Evolutionary conservation across 768 basidiomycete species (phyloP).

Genomic region (Xerocomellus intermedius): DNA sequence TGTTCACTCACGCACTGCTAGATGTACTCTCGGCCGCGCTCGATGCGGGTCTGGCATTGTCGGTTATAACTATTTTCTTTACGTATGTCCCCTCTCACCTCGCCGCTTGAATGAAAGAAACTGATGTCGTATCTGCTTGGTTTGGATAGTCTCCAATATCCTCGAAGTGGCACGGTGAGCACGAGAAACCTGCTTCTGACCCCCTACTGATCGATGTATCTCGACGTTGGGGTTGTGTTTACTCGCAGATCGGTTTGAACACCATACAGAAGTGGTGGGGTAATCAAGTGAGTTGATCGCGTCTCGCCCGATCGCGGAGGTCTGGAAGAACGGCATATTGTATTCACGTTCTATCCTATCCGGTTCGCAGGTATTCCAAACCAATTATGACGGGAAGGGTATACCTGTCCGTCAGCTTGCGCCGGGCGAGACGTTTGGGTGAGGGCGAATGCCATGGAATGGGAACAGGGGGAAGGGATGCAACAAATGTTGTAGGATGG

Average conservation of each 20-base stretch:
- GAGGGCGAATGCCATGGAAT: background rate
- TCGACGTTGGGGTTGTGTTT: background rate
- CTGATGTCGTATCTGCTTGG: background rate
- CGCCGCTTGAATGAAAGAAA: background rate
- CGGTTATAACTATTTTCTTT: conserved; percentile 68
- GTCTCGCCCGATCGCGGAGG: too few relatives aligned
- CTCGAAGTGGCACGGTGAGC: conserved; percentile 23
- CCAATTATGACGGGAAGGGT: conserved; percentile 21
- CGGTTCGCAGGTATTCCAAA: conserved; percentile 19
- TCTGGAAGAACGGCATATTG: background rate
- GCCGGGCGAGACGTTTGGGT: conserved; percentile 25
- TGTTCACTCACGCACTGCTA: conserved; percentile 19
- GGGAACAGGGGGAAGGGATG: background rate
- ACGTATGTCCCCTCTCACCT: conserved; percentile 41
- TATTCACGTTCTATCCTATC: background rate
- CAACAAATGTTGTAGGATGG: background rate
- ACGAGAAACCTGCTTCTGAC: background rate
- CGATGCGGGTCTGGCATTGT: conserved; percentile 70
- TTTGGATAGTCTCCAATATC: conserved; percentile 28
- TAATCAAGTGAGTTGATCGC: conserved; percentile 18
- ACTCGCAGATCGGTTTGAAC: conserved; percentile 19
- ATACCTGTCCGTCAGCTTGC: conserved; percentile 28
- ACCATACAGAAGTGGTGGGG: conserved; percentile 30
- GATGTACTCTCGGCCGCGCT: conserved; percentile 75
- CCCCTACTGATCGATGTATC: background rate